Conservation (phyloP, 2,329 filamentous ascomycete genomes). For the Cordyceps tenuipes region DNA sequence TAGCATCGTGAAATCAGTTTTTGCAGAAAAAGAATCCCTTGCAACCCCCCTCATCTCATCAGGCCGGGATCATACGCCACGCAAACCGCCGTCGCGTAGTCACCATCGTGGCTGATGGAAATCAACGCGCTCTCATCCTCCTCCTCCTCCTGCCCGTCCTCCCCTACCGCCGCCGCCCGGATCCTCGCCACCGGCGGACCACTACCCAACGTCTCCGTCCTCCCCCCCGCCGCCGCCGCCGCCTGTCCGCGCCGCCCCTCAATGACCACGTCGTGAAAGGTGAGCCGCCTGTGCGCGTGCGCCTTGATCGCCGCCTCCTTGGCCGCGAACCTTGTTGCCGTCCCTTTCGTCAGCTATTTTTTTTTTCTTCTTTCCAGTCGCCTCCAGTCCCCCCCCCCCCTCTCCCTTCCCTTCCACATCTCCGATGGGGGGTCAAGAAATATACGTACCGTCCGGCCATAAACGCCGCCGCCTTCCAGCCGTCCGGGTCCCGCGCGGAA, state of each 20-base stretch:
- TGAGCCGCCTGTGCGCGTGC: slow-evolving; percentile 48
- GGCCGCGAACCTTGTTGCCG: slow-evolving; percentile 58
- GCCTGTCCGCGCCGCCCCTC: slow-evolving; percentile 18
- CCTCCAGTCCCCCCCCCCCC: no score
- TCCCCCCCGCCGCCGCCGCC: slow-evolving; percentile 2
- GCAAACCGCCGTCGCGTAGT: slow-evolving; percentile 68
- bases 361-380: no score
- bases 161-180: slow-evolving; percentile 16
- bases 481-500: slow-evolving; percentile 14
- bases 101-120: slow-evolving; percentile 81
- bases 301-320: slow-evolving; percentile 73
- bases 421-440: no score
- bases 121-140: slow-evolving; percentile 52
- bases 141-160: slow-evolving; percentile 14
- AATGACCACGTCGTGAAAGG: slow-evolving; percentile 54
- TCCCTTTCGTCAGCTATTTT: neutral
- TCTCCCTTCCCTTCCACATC: no score
- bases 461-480: slow-evolving; percentile 32
- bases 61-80: slow-evolving; percentile 34
- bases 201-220: slow-evolving; percentile 23
- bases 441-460: slow-evolving; percentile 35
- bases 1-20: no score
- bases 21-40: no score
- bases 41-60: no score
- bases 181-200: slow-evolving; percentile 39